Base-by-base conservation (phyloP, 2,329 filamentous ascomycete species). In the Colletotrichum horii region DNA sequence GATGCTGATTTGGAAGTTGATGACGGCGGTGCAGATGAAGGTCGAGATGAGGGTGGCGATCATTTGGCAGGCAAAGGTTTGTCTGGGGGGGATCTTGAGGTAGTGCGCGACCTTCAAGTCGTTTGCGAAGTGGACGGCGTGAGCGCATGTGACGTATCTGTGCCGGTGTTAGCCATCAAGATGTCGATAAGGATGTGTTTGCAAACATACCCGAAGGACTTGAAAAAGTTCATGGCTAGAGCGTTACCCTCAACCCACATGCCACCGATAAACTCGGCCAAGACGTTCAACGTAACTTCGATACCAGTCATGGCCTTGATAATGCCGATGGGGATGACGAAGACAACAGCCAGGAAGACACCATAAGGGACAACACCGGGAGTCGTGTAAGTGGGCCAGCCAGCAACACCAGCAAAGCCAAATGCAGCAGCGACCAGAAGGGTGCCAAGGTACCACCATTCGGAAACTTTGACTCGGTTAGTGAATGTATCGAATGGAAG, bases 41-140 rank as follows among this genome's bases (percentile, higher is more conserved):
- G 87, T 89, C 64, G 88, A 89, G 24, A 90, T 82, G 24, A 92
- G 83, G 4, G 89, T 92, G 38, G 90, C 90, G 12, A 89, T 83
- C 79, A 92, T 89, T 81, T 93, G 91, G 1, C 90, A 90, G 26
- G 85, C 83, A 78, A 93, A 93, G 5, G 91, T 90, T 34, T 91
- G 87, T 14, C 89, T 87, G 0, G 91, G 91, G 7, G 91, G 90
- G 22, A 93, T 91, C 83, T 92, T 92, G 83, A 90, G 87, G 81
- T 92, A 92, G 77, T 89, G 87, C 11, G 87, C 87, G 16, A 89
- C 85, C 80, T 89, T 89, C 43, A 88, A 80, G 77, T 87, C 87
- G 77, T 86, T 86, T 74, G 83, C 86, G 80, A 90, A 90, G 80
- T 85, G 85, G 26, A 90, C 83, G n/a, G 88, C 87, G 76, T 90